Percentiles rank a stretch among this genome's conserved stretches.
Conservation (phyloP, 352 stramenopile genomes). For the Globisporangium sylvaticum region DNA sequence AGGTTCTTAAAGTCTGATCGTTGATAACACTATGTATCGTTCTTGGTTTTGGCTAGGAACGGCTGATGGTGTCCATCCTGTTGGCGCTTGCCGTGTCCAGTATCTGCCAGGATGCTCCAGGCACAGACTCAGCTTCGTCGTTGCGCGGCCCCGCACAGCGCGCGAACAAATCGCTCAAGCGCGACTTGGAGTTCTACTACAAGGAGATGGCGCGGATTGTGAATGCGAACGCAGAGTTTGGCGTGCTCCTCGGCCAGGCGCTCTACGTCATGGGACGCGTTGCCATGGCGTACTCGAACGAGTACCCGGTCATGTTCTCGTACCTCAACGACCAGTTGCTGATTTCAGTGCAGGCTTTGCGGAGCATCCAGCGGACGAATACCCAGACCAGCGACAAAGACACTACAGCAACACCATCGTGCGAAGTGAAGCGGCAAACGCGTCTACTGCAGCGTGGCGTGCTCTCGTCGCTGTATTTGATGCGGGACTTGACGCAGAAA, state of each 20-base stretch:
- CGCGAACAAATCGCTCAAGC: constrained; percentile 44
- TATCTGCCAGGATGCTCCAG: constrained; percentile 21
- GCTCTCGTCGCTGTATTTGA: constrained; percentile 35
- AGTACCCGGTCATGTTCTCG: constrained; percentile 50
- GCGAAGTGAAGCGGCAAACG: constrained; percentile 9
- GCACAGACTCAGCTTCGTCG: not conserved
- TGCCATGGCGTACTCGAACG: constrained; percentile 41
- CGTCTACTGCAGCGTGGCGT: constrained; percentile 27
- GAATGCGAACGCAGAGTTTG: constrained; percentile 19
- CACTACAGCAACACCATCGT: no score
- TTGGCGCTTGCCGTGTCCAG: constrained; percentile 26
- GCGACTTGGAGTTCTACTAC: constrained; percentile 72
- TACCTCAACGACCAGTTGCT: constrained; percentile 40
- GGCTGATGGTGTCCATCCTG: constrained; percentile 29
- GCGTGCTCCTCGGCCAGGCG: constrained; percentile 35
- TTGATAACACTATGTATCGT: no score
- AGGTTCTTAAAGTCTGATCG: no score
- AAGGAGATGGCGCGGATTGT: constrained; percentile 57
- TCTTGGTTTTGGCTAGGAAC: constrained; percentile 8
- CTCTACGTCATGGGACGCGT: constrained; percentile 42
- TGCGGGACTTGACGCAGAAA: constrained; percentile 39
- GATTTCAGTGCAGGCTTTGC: constrained; percentile 20
- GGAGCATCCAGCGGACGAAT: constrained; percentile 1
- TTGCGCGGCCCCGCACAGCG: constrained; percentile 4
- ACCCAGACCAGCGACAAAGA: not conserved